These are phyloP conservation scores for Coemansia sp. DNA, from an alignment of 192 early-diverging fungal genomes.

Conservation along the genomic window DNA sequence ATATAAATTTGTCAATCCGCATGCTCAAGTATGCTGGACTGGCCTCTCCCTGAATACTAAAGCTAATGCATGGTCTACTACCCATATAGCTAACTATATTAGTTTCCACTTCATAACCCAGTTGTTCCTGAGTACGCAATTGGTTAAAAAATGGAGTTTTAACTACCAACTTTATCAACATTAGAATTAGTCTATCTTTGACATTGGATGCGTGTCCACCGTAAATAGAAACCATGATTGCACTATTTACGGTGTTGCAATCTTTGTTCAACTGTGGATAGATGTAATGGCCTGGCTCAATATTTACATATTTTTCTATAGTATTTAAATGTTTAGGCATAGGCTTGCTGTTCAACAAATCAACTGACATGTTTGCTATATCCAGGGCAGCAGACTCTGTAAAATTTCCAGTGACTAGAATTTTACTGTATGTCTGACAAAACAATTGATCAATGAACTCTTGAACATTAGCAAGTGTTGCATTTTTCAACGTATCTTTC, in stretches of 20 bases:
- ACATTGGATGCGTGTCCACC: constrained; percentile 58
- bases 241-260: constrained; percentile 75
- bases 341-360: constrained; percentile 57
- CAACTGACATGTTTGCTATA: constrained; percentile 54
- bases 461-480: not conserved
- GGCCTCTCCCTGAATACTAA: constrained; percentile 79
- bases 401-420: constrained; percentile 79
- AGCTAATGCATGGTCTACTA: constrained; percentile 27
- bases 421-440: constrained; percentile 61
- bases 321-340: not conserved
- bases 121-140: constrained; percentile 83
- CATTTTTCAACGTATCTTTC: too few species aligned
- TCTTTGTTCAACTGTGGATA: constrained; percentile 49
- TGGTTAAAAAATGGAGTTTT: constrained; percentile 70
- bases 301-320: not conserved
- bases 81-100: too few species aligned
- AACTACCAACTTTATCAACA: constrained; percentile 65
- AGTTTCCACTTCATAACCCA: constrained; percentile 58
- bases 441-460: not conserved
- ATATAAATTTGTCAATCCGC: constrained; percentile 77
- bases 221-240: constrained; percentile 73
- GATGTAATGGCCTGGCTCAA: constrained; percentile 32
- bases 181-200: constrained; percentile 55
- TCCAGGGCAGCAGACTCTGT: constrained; percentile 59
- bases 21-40: constrained; percentile 74